A percentile compares a stretch with the other conserved stretches of the same genome.
Conservation (phyloP, 1,284 basidiomycete genomes). For the Meripilus lineatus region DNA sequence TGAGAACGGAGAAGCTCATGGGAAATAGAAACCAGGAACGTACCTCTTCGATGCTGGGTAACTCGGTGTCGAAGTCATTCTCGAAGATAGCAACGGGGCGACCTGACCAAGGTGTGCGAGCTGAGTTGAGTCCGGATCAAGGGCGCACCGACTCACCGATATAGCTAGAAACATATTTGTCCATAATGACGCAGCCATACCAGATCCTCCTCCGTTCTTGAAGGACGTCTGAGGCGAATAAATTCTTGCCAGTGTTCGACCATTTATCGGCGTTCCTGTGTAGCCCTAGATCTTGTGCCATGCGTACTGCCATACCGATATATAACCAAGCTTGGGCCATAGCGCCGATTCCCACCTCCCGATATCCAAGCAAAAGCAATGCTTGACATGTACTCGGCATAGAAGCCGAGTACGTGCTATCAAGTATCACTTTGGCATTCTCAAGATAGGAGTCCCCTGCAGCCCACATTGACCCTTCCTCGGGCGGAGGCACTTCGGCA, state of each 20-base stretch:
- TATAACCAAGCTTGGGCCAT: constrained; percentile 87
- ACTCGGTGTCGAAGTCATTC: constrained; percentile 72
- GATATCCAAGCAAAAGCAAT: constrained; percentile 72
- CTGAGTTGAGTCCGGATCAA: background rate
- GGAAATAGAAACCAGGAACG: constrained; percentile 14
- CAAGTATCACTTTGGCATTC: constrained; percentile 65
- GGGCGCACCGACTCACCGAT: constrained; percentile 51
- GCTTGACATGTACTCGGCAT: constrained; percentile 72
- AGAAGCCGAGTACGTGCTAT: constrained; percentile 59
- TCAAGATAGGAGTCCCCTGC: constrained; percentile 75
- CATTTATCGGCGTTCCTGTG: constrained; percentile 73
- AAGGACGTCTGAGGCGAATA: constrained; percentile 65
- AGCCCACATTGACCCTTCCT: constrained; percentile 70
- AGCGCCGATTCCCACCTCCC: constrained; percentile 82
- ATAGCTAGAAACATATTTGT: constrained; percentile 77
- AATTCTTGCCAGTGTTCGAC: constrained; percentile 55
- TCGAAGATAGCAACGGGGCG: constrained; percentile 77
- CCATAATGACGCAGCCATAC: constrained; percentile 78
- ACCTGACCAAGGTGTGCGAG: constrained; percentile 28
- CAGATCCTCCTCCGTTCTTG: constrained; percentile 75
- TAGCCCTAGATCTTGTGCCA: constrained; percentile 86
- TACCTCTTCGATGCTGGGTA: constrained; percentile 65
- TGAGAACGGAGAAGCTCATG: constrained; percentile 12
- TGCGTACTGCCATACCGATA: constrained; percentile 73
- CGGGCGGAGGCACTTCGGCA: constrained; percentile 34